phyloP scores from a whole-genome alignment of 306 rosid genomes.

The Erythrophleum fordii region DNA sequence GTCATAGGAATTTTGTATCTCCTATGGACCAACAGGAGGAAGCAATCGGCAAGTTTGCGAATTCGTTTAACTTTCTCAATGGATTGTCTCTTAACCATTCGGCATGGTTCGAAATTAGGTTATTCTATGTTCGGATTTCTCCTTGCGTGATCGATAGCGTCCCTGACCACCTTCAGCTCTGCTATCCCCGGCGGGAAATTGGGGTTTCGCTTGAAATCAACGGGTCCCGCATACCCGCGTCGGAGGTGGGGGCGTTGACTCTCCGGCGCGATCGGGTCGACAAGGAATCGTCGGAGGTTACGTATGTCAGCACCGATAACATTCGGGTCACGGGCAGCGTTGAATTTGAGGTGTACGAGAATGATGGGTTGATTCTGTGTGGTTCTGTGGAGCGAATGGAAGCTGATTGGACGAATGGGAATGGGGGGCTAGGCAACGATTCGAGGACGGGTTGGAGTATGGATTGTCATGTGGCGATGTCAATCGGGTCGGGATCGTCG shows the following conservation, averaged over 20 bases:
- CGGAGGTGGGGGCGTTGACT: conserved; percentile 50
- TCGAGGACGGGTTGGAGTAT: conserved; percentile 67
- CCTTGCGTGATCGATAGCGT: conserved; percentile 65
- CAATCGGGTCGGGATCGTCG: conserved; percentile 63
- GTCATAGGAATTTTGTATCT: background rate
- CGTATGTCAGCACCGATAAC: conserved; percentile 87
- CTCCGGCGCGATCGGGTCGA: conserved; percentile 77
- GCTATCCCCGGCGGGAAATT: conserved; percentile 62
- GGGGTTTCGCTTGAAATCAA: conserved; percentile 72
- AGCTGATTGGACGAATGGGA: conserved; percentile 58
- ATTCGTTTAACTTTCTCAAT: conserved; percentile 40
- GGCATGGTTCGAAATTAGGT: conserved; percentile 63
- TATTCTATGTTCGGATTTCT: conserved; percentile 74
- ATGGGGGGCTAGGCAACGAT: conserved; percentile 47
- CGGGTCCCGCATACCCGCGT: conserved; percentile 54
- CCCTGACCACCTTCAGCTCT: conserved; percentile 66
- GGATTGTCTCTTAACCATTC: conserved; percentile 47
- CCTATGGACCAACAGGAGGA: conserved; percentile 59
- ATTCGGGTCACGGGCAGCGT: conserved; percentile 66
- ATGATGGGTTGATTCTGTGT: conserved; percentile 70
- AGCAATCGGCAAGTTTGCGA: conserved; percentile 43
- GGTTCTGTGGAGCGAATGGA: conserved; percentile 82
- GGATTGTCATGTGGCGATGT: conserved; percentile 72
- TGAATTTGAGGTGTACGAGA: conserved; percentile 84
- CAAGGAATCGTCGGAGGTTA: conserved; percentile 75